Conservation (phyloP, 495 filamentous ascomycete species). For the Cryomyces minteri region DNA sequence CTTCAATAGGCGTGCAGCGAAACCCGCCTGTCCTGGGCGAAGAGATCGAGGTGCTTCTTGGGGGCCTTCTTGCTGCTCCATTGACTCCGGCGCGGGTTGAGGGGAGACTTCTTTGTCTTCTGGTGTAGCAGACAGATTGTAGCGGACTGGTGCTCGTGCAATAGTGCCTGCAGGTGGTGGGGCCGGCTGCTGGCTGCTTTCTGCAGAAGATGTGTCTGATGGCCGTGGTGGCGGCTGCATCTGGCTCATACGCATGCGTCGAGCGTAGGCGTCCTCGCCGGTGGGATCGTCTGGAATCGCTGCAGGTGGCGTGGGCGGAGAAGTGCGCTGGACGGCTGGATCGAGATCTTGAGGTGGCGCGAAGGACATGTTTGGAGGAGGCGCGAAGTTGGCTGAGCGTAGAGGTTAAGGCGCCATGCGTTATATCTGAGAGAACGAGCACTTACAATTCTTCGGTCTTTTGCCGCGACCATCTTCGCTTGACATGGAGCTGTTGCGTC, state of each 20-base stretch:
- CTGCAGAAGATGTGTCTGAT: slow-evolving; percentile 11
- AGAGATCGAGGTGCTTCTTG: slow-evolving; percentile 39
- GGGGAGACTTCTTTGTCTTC: slow-evolving; percentile 23
- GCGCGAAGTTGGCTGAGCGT: background rate
- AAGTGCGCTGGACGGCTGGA: background rate
- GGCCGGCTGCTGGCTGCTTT: slow-evolving; percentile 15
- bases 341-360: background rate
- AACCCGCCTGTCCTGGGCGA: slow-evolving; percentile 65
- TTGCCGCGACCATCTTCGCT: slow-evolving; percentile 8
- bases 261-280: slow-evolving; percentile 19
- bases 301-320: background rate
- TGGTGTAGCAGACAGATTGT: slow-evolving; percentile 41
- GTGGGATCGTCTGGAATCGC: slow-evolving; percentile 5
- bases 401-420: background rate
- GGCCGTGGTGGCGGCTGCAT: slow-evolving; percentile 9
- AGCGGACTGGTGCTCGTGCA: slow-evolving; percentile 74
- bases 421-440: background rate
- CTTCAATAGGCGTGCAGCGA: slow-evolving; percentile 68
- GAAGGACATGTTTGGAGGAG: background rate
- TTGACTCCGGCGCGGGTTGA: slow-evolving; percentile 23
- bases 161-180: slow-evolving; percentile 34
- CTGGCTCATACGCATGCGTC: slow-evolving; percentile 34
- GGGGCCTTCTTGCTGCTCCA: slow-evolving; percentile 15
- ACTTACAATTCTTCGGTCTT: background rate
- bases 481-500: background rate